Conservation (phyloP, 176 grass and related monocot species). For the bread wheat (Triticum aestivum) region IWGSC_CS_RefSeq_v2.1 NC_057801.1:712366404-712366903, state of each 20-base stretch:
- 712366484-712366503: slow-evolving; percentile 86
- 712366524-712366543: slow-evolving; percentile 91
- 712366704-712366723: slow-evolving; percentile 88
- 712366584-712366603: slow-evolving; percentile 77
- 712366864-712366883: slow-evolving; percentile 80
- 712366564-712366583: slow-evolving; percentile 85
- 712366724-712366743: slow-evolving; percentile 90
- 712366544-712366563: slow-evolving; percentile 87
- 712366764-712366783: slow-evolving; percentile 91
- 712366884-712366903: slow-evolving; percentile 65
- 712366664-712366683: slow-evolving; percentile 84
- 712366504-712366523: slow-evolving; percentile 78
- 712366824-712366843: slow-evolving; percentile 87
- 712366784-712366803: slow-evolving; percentile 77
- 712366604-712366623: slow-evolving; percentile 85
- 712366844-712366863: slow-evolving; percentile 81
- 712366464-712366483: slow-evolving; percentile 89
- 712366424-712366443: slow-evolving; percentile 87
- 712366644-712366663: slow-evolving; percentile 82
- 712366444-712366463: slow-evolving; percentile 82
- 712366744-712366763: slow-evolving; percentile 86
- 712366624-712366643: slow-evolving; percentile 98
- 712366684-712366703: slow-evolving; percentile 95
- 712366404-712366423: slow-evolving; percentile 95
- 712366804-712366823: slow-evolving; percentile 73